Evolutionary conservation across 2,329 filamentous ascomycete species (phyloP), one percentile per base, ranked within the genome.

Genomic region (Lomentospora prolificans): DNA sequence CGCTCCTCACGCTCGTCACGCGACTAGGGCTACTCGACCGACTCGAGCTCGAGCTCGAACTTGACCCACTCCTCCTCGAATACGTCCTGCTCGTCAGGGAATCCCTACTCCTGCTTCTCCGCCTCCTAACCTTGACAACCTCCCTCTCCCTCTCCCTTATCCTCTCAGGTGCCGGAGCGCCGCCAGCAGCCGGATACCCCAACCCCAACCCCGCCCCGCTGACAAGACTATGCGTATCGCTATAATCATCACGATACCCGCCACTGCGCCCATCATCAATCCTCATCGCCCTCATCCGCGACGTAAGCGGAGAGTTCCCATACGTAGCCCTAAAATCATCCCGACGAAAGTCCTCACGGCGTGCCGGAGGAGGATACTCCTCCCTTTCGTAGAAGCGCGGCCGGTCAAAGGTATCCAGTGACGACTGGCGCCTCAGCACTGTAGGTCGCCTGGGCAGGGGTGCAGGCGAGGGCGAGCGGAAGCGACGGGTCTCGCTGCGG

Each of bases 401-500:
- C 51, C 90, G 84, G 69, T 96, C 91, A 66, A 90, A 96, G 0
- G 88, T 95, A 68, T 96, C 91, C 39, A 96, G 77, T 54, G 90
- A 95, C 12, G 90, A 95, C 68, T 95, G 90, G 46, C 91, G 82
- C 57, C 91, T 82, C 53, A 94, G 65, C 60, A 91, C 77, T 28
- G 77, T 64, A 2, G 90, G 90, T 50, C 87, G 79, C 31, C 78
- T 76, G 55, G 75, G 71, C 19, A 14, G 24, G 24, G 28, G 51
- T 17, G 33, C 51, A 17, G 52, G 52, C 4, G 52, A 39, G 2
- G 78, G 79, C 8, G 80, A 77, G 3, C 77, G 69, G 44, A 68
- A 71, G 27, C 77, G 72, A 48, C 63, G 59, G 33, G 69, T 66
- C 10, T 73, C 76, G 53, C 77, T 67, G 55, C 83, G 79, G 30